Conservation (phyloP, 257 asterid species). For the Cruciata laevipes region DNA sequence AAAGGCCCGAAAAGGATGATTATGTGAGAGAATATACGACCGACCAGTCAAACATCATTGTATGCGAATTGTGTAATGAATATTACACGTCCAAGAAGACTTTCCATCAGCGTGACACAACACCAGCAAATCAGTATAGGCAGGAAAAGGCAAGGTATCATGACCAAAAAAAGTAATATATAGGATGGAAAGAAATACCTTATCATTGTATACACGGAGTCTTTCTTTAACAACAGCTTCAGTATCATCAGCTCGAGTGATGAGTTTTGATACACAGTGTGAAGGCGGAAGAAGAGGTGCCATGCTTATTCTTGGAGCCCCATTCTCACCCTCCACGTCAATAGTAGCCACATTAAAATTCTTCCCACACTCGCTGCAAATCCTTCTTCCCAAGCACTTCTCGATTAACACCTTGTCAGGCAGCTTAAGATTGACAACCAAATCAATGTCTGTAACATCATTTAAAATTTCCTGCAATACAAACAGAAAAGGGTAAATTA, state of each 20-base stretch:
- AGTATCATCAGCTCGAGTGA: slow-evolving; percentile 91
- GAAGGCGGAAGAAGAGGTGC: slow-evolving; percentile 88
- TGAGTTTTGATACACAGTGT: slow-evolving; percentile 71
- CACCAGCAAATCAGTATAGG: neutral
- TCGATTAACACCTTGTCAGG: slow-evolving; percentile 81
- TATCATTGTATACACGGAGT: slow-evolving; percentile 66
- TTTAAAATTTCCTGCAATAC: slow-evolving; percentile 69
- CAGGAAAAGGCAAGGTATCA: neutral
- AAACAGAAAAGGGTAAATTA: neutral
- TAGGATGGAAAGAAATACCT: slow-evolving; percentile 40
- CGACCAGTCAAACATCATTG: neutral
- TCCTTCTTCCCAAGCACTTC: slow-evolving; percentile 94
- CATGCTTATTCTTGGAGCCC: slow-evolving; percentile 76
- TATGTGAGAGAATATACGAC: neutral
- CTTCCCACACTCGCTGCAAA: slow-evolving; percentile 87
- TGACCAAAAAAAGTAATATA: neutral
- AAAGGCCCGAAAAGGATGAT: neutral
- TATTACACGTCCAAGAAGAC: neutral
- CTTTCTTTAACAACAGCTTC: slow-evolving; percentile 76
- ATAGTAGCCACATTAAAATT: slow-evolving; percentile 87
- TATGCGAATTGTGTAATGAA: neutral
- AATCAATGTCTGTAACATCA: slow-evolving; percentile 85
- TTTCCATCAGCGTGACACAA: no score
- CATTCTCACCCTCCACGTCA: slow-evolving; percentile 74
- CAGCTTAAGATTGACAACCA: slow-evolving; percentile 93